Conservation (phyloP, 2,329 filamentous ascomycete species). For the Emericellopsis atlantica region DNA sequence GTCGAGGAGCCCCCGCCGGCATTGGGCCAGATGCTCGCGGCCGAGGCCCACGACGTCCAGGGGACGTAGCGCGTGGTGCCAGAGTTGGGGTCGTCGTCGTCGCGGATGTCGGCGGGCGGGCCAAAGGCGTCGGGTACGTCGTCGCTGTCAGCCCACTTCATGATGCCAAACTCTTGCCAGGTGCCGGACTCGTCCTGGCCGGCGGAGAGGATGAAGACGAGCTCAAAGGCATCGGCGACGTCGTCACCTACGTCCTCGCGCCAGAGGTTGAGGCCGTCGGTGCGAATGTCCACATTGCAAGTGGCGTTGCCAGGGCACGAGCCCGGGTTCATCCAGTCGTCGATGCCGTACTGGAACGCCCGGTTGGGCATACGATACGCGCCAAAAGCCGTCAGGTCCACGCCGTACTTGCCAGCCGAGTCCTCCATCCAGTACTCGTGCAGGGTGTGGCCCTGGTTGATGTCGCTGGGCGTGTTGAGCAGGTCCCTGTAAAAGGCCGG, state of each 20-base stretch:
- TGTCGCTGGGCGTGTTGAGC: conserved; percentile 32
- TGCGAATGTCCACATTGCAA: conserved; percentile 34
- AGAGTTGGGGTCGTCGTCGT: conserved; percentile 24
- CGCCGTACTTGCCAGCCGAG: conserved; percentile 36
- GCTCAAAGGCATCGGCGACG: conserved; percentile 32
- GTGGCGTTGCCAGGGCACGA: conserved; percentile 27
- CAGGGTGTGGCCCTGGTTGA: conserved; percentile 37
- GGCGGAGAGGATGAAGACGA: conserved; percentile 40
- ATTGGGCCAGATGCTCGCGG: conserved; percentile 39
- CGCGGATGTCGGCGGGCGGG: conserved; percentile 23
- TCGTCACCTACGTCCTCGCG: conserved; percentile 35
- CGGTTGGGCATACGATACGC: conserved; percentile 33
- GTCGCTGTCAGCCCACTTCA: conserved; percentile 32
- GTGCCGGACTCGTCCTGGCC: conserved; percentile 42
- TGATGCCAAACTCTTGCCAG: conserved; percentile 44
- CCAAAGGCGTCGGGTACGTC: conserved; percentile 36
- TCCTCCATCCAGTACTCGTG: conserved; percentile 48
- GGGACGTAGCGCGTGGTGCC: conserved; percentile 37
- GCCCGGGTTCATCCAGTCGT: conserved; percentile 32
- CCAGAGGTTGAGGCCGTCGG: conserved; percentile 35
- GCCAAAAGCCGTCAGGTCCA: conserved; percentile 38
- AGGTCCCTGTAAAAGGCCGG: conserved; percentile 36
- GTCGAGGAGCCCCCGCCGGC: conserved; percentile 37
- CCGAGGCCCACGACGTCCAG: conserved; percentile 40
- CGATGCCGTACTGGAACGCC: conserved; percentile 37